Evolutionary conservation across 2,329 filamentous ascomycete genomes (phyloP).

Genomic region (Colletotrichum endophyticum): DNA sequence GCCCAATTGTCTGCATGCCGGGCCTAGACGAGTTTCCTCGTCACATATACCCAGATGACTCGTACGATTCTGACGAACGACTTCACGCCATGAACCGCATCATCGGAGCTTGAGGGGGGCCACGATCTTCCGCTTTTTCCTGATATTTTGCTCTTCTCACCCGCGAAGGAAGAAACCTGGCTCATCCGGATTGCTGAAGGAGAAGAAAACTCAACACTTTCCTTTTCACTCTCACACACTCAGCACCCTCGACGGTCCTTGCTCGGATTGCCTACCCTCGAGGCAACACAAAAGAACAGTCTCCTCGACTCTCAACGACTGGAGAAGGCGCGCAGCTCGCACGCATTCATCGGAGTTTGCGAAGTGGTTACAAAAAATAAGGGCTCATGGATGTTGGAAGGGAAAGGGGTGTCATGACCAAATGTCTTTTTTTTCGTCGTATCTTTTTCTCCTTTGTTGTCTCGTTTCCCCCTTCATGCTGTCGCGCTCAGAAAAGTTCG

Average conservation of each 20-base stretch:
- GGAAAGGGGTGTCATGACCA: conserved; percentile 18
- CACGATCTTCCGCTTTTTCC: neutral
- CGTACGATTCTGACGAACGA: conserved; percentile 22
- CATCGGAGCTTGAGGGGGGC: conserved; percentile 13
- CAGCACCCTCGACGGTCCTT: conserved; percentile 14
- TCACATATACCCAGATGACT: conserved; percentile 21
- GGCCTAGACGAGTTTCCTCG: conserved; percentile 17
- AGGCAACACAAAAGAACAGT: conserved; percentile 2
- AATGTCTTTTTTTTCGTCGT: neutral
- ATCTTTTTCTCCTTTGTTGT: conserved; percentile 12
- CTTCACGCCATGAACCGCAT: conserved; percentile 20
- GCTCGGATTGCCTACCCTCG: neutral
- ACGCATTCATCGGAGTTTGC: conserved; percentile 23
- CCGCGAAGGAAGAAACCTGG: neutral
- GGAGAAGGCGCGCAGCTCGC: conserved; percentile 20
- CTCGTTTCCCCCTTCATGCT: neutral
- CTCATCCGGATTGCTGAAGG: conserved; percentile 12
- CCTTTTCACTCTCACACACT: neutral
- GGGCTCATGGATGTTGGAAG: conserved; percentile 20
- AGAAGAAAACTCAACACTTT: neutral
- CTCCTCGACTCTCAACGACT: conserved; percentile 18
- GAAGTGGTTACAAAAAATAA: conserved; percentile 21
- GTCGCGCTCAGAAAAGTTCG: conserved; percentile 1
- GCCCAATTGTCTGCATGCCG: conserved; percentile 8
- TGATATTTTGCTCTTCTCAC: conserved; percentile 10